Evolutionary conservation across 192 early-diverging fungal genomes (phyloP).

Genomic region (Podila verticillata): DNA sequence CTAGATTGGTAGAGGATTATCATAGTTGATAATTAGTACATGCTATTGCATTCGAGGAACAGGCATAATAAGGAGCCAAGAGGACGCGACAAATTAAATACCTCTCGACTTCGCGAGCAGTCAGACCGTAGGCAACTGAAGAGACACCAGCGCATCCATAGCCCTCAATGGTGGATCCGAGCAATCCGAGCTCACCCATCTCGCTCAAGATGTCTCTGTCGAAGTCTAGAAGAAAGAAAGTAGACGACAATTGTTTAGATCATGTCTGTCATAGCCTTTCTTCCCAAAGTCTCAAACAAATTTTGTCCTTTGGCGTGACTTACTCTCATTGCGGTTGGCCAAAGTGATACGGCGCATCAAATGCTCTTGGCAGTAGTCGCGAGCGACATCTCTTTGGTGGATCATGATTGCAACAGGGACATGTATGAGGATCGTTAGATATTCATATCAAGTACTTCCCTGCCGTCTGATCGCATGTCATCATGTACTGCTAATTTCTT

Average conservation of each 20-base stretch:
- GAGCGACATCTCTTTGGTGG: conserved; percentile 77
- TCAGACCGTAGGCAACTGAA: conserved; percentile 95
- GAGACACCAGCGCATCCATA: conserved; percentile 98
- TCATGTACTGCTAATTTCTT: conserved; percentile 1
- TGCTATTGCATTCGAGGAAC: background rate
- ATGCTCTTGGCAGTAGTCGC: conserved; percentile 88
- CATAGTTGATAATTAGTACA: conserved; percentile 5
- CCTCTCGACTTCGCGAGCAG: conserved; percentile 96
- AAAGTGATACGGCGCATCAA: conserved; percentile 86
- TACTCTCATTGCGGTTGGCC: conserved; percentile 90
- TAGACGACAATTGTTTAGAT: background rate
- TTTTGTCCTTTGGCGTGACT: conserved; percentile 4
- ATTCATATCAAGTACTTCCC: background rate
- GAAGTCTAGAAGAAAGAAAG: conserved; percentile 64
- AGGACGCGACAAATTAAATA: conserved; percentile 15
- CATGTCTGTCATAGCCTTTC: background rate
- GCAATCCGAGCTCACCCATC: conserved; percentile 92
- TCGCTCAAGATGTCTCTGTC: conserved; percentile 92
- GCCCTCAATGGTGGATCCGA: conserved; percentile 94
- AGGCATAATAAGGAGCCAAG: background rate
- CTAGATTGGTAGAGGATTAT: conserved; percentile 40
- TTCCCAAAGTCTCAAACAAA: background rate
- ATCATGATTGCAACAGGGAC: background rate
- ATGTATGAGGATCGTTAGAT: background rate
- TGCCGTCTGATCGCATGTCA: too few species aligned